Conservation (phyloP, 1,139 yeast species). For the Hyphopichia pseudoburtonii region DNA sequence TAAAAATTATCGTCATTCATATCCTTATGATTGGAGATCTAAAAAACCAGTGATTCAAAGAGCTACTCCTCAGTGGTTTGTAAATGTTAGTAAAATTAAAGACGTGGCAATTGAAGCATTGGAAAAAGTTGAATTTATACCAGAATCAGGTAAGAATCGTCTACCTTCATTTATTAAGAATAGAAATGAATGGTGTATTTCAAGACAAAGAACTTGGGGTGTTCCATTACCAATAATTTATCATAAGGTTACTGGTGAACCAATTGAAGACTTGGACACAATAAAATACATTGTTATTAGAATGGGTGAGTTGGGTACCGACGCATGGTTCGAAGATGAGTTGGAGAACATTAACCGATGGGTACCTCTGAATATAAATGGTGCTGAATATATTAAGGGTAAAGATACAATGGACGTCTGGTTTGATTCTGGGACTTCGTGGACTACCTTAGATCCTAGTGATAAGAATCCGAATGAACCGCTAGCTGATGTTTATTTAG, state of each 20-base stretch:
- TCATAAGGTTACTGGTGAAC: conserved; percentile 55
- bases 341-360: conserved; percentile 57
- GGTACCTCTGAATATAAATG: conserved; percentile 58
- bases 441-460: conserved; percentile 60
- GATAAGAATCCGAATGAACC: conserved; percentile 19
- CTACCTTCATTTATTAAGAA: conserved; percentile 69
- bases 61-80: conserved; percentile 97
- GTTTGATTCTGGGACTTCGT: conserved; percentile 96
- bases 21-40: conserved; percentile 97
- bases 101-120: conserved; percentile 59
- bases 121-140: conserved; percentile 64
- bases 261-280: conserved; percentile 51
- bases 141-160: conserved; percentile 70
- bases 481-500: conserved; percentile 78
- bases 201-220: conserved; percentile 98
- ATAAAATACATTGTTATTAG: conserved; percentile 55
- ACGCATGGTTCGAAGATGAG: conserved; percentile 72
- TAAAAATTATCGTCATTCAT: conserved; percentile 67
- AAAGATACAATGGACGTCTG: conserved; percentile 97
- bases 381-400: conserved; percentile 56
- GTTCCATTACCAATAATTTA: conserved; percentile 93
- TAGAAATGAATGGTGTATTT: conserved; percentile 96
- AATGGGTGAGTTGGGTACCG: conserved; percentile 62
- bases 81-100: conserved; percentile 77
- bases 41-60: conserved; percentile 93